Evolutionary conservation across 1,284 basidiomycete genomes (phyloP), one percentile per base, ranked within the genome.

Genomic region (Phylloporus sp.): DNA sequence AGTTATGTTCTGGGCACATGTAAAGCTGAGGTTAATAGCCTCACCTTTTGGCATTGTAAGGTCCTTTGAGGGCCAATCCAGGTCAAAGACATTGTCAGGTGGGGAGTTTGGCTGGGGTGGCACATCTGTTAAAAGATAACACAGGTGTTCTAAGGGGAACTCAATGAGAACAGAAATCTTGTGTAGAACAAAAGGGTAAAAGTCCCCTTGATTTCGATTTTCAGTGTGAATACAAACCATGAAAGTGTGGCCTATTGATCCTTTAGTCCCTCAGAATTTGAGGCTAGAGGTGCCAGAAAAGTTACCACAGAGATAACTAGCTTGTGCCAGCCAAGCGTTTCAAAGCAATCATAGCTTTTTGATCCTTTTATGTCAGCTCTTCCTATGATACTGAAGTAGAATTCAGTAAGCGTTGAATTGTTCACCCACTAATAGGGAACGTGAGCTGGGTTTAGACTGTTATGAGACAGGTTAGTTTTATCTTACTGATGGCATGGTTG

Each of bases 121-220:
- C 80, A 84, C 83, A 85, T 85, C 82, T 85, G 82, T 84, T 84
- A 84, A 85, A 85, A 80, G 81, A 84, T 85, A 85, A 84, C 80
- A 80, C 81, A 84, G 82, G 83, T 84, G 82, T 84, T 81, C 82
- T 83, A 84, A 84, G 83, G 81, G 80, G 79, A 78, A 80, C 82
- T 84, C 81, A 82, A 80, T 72, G 84, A 84, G 61, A 60, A 65
- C 64, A 65, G 64, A 65, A 65, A 84, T 82, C 82, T 83, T 81
- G 73, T 80, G 81, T 85, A 79, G 83, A 85, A 82, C 81, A 84
- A 84, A 65, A 64, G 63, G 63, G 60, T 58, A 64, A 58, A 58
- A 31, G 47, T 51, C 37, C 47, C 37, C 56, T 58, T 58, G 56
- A 58, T 58, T 51, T 50, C 6, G 47, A 51, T 58, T 51, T 58